Base-by-base conservation (phyloP, 306 rosid species). In the Castanea crenata region DNA sequence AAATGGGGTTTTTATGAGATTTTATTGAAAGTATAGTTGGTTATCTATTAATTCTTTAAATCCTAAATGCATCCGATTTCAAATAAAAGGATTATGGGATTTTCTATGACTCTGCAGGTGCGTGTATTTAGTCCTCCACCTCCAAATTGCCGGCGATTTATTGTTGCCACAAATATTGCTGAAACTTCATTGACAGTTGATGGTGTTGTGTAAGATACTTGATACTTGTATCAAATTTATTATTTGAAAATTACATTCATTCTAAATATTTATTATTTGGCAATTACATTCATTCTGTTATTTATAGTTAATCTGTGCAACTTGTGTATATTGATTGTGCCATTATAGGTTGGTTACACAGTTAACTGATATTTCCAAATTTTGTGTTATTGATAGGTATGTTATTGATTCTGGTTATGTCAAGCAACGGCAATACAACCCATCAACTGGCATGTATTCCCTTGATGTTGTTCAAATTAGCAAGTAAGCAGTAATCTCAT, bases 151-250 rank as follows among this genome's bases (percentile, higher is more conserved):
- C 87, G 99, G 85, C 87, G 99, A 79, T 90, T 95, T 79, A 95
- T 95, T 84, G 99, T 91, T 79, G 91, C 99, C 63, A 92, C 98
- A 76, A 95, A 95, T 81, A 95, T 95, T 81, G 98, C 99, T 75
- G 99, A 92, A 90, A 95, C 99, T 82, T 95, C 98, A 64, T 87
- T 95, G 94, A 95, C 99, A 44, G 99, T 95, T 74, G 99, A 95
- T 75, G 99, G 99, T 78, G 99, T 95, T 52, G 97, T 92, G 99
- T 95, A 91, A 91, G 98, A 82, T 57, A 78, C 55, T 74, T 64
- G 75, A 75, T 68, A 57, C 82, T 81, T 64, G 41, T 49, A 29
- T 82, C 73, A 56, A 64, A 79, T 59, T 79, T 82, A 46, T 56
- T 58, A 1, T 38, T 38, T 7, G 3, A 38, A 11, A 8, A 8